phyloP scores from a whole-genome alignment of 1,284 basidiomycete genomes.

The Apiotrichum akiyoshidainum region DNA sequence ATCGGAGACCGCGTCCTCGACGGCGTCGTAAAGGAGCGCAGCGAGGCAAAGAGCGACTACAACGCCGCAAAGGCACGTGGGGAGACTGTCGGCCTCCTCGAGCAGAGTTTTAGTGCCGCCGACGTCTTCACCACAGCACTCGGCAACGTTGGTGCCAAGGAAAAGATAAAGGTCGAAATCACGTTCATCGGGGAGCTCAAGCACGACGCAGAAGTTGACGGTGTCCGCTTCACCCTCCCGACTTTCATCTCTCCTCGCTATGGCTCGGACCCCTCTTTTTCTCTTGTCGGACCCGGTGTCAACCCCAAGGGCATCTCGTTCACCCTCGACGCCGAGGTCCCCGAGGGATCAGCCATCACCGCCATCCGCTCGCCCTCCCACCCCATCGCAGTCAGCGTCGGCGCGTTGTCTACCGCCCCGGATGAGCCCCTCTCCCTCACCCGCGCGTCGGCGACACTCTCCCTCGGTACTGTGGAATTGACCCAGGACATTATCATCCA shows the following conservation, averaged over 20 bases:
- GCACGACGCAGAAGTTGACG: constrained; percentile 25
- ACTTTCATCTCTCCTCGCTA: constrained; percentile 22
- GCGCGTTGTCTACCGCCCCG: constrained; percentile 14
- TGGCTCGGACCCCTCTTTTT: constrained; percentile 4
- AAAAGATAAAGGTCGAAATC: constrained; percentile 16
- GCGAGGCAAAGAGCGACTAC: constrained; percentile 53
- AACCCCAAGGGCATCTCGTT: background rate
- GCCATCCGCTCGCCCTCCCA: constrained; percentile 21
- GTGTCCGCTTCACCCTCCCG: constrained; percentile 25
- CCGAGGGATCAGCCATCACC: constrained; percentile 13
- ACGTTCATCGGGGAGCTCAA: constrained; percentile 22
- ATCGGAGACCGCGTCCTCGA: constrained; percentile 52
- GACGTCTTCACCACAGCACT: constrained; percentile 14
- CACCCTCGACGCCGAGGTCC: constrained; percentile 20
- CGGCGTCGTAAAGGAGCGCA: constrained; percentile 58
- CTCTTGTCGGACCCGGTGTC: background rate
- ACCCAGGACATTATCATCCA: constrained; percentile 27
- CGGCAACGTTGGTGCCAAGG: constrained; percentile 18
- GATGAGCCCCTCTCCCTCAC: constrained; percentile 2
- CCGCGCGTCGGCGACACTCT: constrained; percentile 9
- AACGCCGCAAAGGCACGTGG: constrained; percentile 53
- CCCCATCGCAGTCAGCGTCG: constrained; percentile 14
- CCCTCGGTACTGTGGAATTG: constrained; percentile 3
- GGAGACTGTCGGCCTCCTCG: constrained; percentile 52
- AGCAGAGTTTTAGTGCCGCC: constrained; percentile 22